Base-by-base conservation (phyloP, 305 asterid genomes). In the Solanum chacoense region DNA sequence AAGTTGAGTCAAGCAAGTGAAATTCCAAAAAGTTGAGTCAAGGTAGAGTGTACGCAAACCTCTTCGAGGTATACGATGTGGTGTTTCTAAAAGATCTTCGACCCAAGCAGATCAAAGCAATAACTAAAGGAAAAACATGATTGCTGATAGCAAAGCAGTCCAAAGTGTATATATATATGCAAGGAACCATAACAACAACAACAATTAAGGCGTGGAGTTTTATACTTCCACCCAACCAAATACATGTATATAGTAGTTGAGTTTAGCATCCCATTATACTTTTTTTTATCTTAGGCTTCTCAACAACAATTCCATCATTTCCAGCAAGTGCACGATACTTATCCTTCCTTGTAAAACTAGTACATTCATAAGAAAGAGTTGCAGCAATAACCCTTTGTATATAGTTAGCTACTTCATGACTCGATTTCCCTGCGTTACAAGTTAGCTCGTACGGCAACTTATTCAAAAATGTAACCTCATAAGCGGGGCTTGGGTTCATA, bases 321-420 rank as follows among this genome's bases (percentile, higher is more conserved):
- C 88, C 88, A 42, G 88, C 88, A 73, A 86, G 88, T 6, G 81
- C 88, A 26, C 38, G 83, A 28, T 86, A 86, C 88, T 86, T 86
- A 71, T 86, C 88, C 67, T 86, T 86, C 69, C 88, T 71, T 1
- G 88, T 86, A 71, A 71, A 86, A 86, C 83, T 35, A 16, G 88
- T 86, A 2, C 88, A 86, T 8, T 86, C 83, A 37, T 86, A 86
- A 7, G 69, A 37, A 37, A 86, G 88, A 18, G 83, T 86, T 42
- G 67, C 67, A 11, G 83, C 88, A 36, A 86, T 86, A 3, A 86
- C 88, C 69, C 83, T 86, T 67, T 86, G 88, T 71, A 86, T 86
- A 24, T 86, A 86, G n/a, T 86, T 86, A 29, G 88, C 88, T 37
- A 86, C 88, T 67, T 86, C 88, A 73, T 86, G 83, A 6, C 88